These are phyloP conservation scores for Candida ficus DNA, from an alignment of 805 yeast species.

Conservation along the genomic window DNA sequence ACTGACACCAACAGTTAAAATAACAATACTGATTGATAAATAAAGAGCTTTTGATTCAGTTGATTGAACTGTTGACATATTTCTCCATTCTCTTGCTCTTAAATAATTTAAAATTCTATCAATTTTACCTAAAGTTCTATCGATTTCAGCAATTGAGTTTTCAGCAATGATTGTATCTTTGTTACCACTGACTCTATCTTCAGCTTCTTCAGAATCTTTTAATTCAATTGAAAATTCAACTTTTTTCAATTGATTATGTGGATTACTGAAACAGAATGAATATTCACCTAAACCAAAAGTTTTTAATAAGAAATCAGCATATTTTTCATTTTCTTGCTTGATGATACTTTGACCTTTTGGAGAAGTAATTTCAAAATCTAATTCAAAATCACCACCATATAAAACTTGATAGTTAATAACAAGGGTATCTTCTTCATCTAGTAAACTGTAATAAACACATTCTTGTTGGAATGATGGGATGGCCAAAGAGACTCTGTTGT, in stretches of 20 bases:
- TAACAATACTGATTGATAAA: slow-evolving; percentile 66
- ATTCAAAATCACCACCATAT: slow-evolving; percentile 64
- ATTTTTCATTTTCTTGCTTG: slow-evolving; percentile 52
- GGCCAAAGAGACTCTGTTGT: slow-evolving; percentile 17
- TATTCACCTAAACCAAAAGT: slow-evolving; percentile 59
- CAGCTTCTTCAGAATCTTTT: slow-evolving; percentile 34
- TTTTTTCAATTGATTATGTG: slow-evolving; percentile 59
- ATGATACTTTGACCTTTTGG: slow-evolving; percentile 47
- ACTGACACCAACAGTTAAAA: slow-evolving; percentile 73
- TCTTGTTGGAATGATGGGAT: slow-evolving; percentile 37
- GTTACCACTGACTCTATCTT: slow-evolving; percentile 33
- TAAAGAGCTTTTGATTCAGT: slow-evolving; percentile 76
- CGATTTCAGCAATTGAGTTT: slow-evolving; percentile 51
- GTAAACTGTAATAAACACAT: slow-evolving; percentile 35
- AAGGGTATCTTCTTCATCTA: slow-evolving; percentile 33
- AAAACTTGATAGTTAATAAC: slow-evolving; percentile 43
- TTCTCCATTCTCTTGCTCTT: slow-evolving; percentile 95
- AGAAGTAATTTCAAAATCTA: slow-evolving; percentile 54
- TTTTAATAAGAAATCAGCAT: slow-evolving; percentile 55
- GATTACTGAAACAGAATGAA: slow-evolving; percentile 61
- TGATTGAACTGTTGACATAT: slow-evolving; percentile 83
- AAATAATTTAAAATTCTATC: slow-evolving; percentile 70
- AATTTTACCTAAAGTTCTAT: slow-evolving; percentile 52
- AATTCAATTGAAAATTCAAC: slow-evolving; percentile 56
- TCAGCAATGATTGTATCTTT: slow-evolving; percentile 48